Conservation (phyloP, 345 rosid genomes). For the Lenwebbia sp. region DNA sequence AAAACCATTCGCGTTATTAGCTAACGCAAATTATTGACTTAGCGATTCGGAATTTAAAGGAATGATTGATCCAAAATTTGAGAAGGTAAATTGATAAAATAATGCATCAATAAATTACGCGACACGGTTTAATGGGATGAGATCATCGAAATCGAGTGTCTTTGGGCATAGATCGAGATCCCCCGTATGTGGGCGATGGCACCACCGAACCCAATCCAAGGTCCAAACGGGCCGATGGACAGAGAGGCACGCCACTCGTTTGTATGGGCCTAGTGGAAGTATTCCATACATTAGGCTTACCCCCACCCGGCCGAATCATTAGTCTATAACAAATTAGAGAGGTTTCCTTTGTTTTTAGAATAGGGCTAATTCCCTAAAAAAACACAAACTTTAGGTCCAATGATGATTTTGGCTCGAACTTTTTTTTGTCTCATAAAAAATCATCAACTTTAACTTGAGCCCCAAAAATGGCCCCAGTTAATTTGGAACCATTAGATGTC, state of each 20-base stretch:
- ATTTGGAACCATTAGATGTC: too few species aligned
- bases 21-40: neutral
- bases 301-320: neutral
- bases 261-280: neutral
- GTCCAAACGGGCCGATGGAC: neutral
- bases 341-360: too few species aligned
- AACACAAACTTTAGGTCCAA: too few species aligned
- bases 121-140: neutral
- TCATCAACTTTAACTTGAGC: too few species aligned
- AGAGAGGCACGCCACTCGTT: neutral
- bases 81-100: neutral
- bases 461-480: too few species aligned
- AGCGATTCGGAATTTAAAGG: neutral
- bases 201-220: neutral
- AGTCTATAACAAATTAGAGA: too few species aligned
- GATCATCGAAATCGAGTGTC: neutral
- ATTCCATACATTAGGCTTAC: neutral
- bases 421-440: too few species aligned
- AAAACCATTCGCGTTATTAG: rapidly evolving
- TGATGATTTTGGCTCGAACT: too few species aligned
- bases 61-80: neutral
- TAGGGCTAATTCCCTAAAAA: too few species aligned
- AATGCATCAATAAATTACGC: neutral
- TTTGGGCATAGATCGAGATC: neutral
- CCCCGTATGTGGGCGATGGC: neutral